Conservation (phyloP, 352 stramenopile species). For the Globisporangium ultimum region DNA sequence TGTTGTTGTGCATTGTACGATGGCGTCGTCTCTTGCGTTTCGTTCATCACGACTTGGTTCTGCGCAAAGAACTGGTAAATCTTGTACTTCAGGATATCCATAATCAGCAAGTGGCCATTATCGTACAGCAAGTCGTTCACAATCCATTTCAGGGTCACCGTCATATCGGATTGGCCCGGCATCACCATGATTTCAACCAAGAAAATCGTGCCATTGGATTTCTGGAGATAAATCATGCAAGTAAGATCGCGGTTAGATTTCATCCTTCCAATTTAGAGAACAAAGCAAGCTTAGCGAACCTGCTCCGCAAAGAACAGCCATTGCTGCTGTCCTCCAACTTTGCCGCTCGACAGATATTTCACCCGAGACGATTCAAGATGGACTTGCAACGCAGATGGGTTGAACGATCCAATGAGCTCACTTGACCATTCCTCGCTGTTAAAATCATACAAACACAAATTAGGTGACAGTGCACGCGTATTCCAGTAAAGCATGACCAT, state of each 20-base stretch:
- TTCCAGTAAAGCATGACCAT: conserved; percentile 11
- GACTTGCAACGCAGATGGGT: conserved; percentile 46
- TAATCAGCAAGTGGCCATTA: conserved; percentile 80
- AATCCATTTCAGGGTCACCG: conserved; percentile 87
- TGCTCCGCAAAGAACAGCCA: conserved; percentile 79
- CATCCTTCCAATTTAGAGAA: conserved; percentile 6
- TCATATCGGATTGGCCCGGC: conserved; percentile 73
- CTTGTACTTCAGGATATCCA: conserved; percentile 76
- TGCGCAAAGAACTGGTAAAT: conserved; percentile 61
- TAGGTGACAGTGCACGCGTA: conserved; percentile 3
- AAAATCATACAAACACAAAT: conserved; percentile 11
- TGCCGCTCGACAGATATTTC: conserved; percentile 63
- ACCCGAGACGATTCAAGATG: conserved; percentile 69
- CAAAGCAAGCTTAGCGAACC: conserved; percentile 26
- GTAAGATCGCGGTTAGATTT: neutral
- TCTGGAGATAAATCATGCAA: conserved; percentile 20
- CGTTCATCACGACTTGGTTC: conserved; percentile 18
- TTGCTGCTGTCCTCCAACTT: conserved; percentile 76
- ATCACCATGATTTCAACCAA: conserved; percentile 79
- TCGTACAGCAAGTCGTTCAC: conserved; percentile 84
- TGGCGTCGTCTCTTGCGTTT: conserved; percentile 8
- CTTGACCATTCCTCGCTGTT: conserved; percentile 72
- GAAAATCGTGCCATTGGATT: conserved; percentile 76
- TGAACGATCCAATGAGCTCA: conserved; percentile 52
- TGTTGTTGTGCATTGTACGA: conserved; percentile 15